These are phyloP conservation scores for Chalciporus sphaerocephalus DNA, from an alignment of 768 basidiomycete species.

Conservation along the genomic window DNA sequence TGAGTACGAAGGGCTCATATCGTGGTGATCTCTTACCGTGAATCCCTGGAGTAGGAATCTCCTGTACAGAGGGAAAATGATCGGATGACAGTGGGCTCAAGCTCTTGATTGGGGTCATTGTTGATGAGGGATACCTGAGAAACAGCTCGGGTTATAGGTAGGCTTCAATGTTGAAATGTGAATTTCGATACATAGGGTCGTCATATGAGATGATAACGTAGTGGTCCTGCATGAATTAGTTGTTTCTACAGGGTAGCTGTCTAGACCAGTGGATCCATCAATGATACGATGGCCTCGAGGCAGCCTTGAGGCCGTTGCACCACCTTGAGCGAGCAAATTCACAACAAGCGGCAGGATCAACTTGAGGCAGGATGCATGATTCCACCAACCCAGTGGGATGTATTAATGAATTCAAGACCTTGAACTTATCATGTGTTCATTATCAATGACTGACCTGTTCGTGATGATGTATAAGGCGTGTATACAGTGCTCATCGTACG, in stretches of 20 bases:
- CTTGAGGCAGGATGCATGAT: no score
- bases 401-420: neutral
- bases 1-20: slow-evolving; percentile 34
- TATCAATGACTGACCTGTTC: neutral
- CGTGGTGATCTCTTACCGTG: slow-evolving; percentile 34
- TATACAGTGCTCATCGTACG: neutral
- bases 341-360: neutral
- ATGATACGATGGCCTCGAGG: slow-evolving; percentile 1
- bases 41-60: slow-evolving; percentile 44
- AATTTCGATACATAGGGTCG: no score
- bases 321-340: neutral
- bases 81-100: neutral
- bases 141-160: neutral
- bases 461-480: neutral
- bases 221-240: neutral
- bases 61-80: slow-evolving; percentile 30
- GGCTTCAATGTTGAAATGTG: neutral
- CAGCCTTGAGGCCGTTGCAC: neutral
- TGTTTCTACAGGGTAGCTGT: neutral
- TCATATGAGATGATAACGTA: neutral
- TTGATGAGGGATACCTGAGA: neutral
- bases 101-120: slow-evolving; percentile 6
- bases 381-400: neutral
- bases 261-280: neutral
- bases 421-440: neutral